Evolutionary conservation across 139 green algal species (phyloP), one percentile per base, ranked within the genome.

Genomic region (Yamagishiella unicocca): DNA sequence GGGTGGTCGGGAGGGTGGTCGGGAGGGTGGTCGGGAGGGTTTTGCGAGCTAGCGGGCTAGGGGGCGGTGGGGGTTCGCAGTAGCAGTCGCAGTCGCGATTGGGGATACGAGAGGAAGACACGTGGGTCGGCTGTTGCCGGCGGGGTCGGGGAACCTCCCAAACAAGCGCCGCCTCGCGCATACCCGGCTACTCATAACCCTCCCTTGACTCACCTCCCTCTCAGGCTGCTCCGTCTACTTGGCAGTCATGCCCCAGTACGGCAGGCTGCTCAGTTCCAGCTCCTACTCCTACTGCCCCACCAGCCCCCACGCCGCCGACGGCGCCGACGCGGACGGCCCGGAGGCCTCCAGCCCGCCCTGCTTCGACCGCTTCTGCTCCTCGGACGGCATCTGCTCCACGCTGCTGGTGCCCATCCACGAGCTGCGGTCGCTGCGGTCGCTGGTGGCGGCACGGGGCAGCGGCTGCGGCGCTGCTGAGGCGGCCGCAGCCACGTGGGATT

Each of bases 201-300:
- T 43, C 64, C 55, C 21, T 66, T 66, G 5, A 19, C 55, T 29
- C 55, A 19, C 55, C 75, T 37, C 75, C 58, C 29, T 42, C 43
- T 25, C 58, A 78, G 81, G 66, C 43, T 87, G 81, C 45, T 67
- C 81, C 45, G 81, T 87, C 9, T 87, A 87, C 66, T 66, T 87
- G 27, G 81, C 62, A 0, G 35, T 87, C 12, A 78, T 73, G 45
- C 81, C 81, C 7, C 45, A 62, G 27, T 87, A 87, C 62, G n/a
- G 27, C 45, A 54, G 66, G 24, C 81, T 87, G 17, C 43, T 87
- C 22, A 24, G 19, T 45, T 43, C 12, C 64, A 50, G 40, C 61
- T 17, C 79, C 5, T 75, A 50, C 62, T 40, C 29, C 79, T 75
- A 40, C 40, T 74, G 21, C 42, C 25, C 27, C 25, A 42, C 19